phyloP scores from a whole-genome alignment of 1,139 yeast species.

The Kodamaea suecica region DNA sequence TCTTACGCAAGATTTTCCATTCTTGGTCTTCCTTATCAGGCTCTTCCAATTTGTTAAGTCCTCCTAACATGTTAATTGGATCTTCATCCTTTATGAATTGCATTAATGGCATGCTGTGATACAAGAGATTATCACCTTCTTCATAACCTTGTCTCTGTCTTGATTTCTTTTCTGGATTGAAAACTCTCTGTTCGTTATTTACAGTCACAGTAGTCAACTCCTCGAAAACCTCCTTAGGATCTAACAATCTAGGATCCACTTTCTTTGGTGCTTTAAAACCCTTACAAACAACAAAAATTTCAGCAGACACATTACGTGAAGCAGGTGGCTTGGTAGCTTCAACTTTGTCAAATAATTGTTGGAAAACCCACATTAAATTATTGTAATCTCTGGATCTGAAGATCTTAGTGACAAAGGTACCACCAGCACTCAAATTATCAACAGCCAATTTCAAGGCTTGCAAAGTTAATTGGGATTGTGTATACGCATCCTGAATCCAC shows the following conservation, averaged over 20 bases:
- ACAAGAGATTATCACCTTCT: conserved; percentile 82
- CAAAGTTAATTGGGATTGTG: conserved; percentile 92
- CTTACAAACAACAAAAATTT: conserved; percentile 94
- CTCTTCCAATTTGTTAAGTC: conserved; percentile 52
- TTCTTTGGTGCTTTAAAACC: conserved; percentile 96
- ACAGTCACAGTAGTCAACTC: conserved; percentile 73
- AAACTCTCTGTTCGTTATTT: conserved; percentile 90
- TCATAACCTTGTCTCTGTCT: conserved; percentile 97
- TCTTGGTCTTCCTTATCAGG: conserved; percentile 63
- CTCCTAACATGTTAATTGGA: conserved; percentile 81
- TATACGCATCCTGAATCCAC: conserved; percentile 98
- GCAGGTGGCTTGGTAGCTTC: conserved; percentile 99
- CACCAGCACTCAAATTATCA: conserved; percentile 89
- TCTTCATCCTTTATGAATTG: conserved; percentile 81
- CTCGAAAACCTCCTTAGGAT: conserved; percentile 91
- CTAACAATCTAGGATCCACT: conserved; percentile 86
- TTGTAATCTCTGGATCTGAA: conserved; percentile 98
- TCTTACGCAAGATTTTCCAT: conserved; percentile 65
- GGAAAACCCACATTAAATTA: conserved; percentile 95
- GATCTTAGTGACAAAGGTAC: conserved; percentile 95
- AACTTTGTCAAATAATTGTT: conserved; percentile 90
- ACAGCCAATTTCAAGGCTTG: conserved; percentile 93
- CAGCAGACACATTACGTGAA: conserved; percentile 98
- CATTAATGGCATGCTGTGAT: conserved; percentile 68
- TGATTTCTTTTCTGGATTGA: conserved; percentile 86